Percentiles rank a stretch among this genome's conserved stretches.
These are phyloP conservation scores for Dimocarpus longan DNA, from an alignment of 345 rosid genomes.

Conservation along the genomic window DNA sequence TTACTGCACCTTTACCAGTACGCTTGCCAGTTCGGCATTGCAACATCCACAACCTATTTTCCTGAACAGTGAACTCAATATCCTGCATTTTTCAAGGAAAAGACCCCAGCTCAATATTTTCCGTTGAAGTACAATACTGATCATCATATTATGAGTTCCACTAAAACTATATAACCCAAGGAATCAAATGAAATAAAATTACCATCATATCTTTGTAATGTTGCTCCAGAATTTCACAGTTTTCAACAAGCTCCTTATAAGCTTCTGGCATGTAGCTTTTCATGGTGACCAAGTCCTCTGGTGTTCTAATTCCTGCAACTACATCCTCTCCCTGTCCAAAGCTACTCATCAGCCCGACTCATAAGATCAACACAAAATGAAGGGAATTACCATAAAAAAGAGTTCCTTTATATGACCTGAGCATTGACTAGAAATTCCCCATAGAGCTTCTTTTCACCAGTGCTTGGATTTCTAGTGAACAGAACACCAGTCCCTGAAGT, in stretches of 20 bases:
- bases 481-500: constrained; percentile 95
- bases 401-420: constrained; percentile 53
- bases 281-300: constrained; percentile 80
- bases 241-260: constrained; percentile 80
- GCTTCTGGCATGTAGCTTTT: constrained; percentile 77
- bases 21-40: constrained; percentile 93
- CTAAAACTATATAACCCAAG: neutral
- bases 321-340: constrained; percentile 85
- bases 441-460: constrained; percentile 84
- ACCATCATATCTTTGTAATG: constrained; percentile 99
- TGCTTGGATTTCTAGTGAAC: constrained; percentile 94
- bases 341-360: constrained; percentile 21
- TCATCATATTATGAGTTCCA: neutral
- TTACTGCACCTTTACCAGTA: constrained; percentile 88
- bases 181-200: neutral
- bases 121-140: neutral
- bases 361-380: constrained; percentile 6
- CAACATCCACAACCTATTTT: constrained; percentile 93
- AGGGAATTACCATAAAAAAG: neutral
- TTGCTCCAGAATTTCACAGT: constrained; percentile 77
- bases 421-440: constrained; percentile 95
- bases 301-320: constrained; percentile 96
- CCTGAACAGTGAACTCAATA: constrained; percentile 96
- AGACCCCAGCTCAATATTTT: neutral
- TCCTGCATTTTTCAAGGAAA: constrained; percentile 48